Evolutionary conservation across 2,329 filamentous ascomycete genomes (phyloP).

Genomic region (Aspergillus quadricinctus): DNA sequence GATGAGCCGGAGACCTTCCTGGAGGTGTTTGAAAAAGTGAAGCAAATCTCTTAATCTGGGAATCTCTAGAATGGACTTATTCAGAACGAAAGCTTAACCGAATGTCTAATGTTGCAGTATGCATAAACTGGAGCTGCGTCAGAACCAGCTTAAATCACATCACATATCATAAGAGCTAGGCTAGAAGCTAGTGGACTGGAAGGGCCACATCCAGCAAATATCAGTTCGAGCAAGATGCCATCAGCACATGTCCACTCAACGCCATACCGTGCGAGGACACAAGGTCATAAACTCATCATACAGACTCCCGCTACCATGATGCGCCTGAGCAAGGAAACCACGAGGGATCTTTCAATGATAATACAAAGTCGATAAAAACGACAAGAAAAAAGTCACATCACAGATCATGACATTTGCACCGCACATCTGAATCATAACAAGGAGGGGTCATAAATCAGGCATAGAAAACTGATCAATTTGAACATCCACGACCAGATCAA

Average conservation of each 20-base stretch:
- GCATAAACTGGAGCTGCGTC: neutral
- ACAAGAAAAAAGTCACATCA: neutral
- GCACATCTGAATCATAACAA: neutral
- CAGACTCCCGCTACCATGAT: neutral
- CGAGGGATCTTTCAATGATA: neutral
- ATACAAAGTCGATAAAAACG: neutral
- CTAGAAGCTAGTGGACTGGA: neutral
- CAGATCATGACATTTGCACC: neutral
- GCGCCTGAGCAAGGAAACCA: neutral
- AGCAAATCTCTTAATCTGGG: slow-evolving; percentile 26
- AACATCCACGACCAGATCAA: slow-evolving; percentile 4
- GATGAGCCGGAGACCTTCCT: slow-evolving; percentile 66
- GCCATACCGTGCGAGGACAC: slow-evolving; percentile 16
- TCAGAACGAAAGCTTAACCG: too few relatives aligned
- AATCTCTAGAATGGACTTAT: neutral
- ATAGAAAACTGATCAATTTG: slow-evolving; percentile 6
- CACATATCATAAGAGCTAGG: neutral
- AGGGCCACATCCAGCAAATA: neutral
- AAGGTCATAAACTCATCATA: neutral
- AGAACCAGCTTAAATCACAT: neutral
- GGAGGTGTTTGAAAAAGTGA: slow-evolving; percentile 60
- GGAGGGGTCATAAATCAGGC: neutral
- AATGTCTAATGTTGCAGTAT: neutral
- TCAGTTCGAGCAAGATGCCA: neutral
- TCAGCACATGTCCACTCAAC: slow-evolving; percentile 4